Conservation (phyloP, 2,329 filamentous ascomycete species). For the Trichophyton schoenleinii region DNA sequence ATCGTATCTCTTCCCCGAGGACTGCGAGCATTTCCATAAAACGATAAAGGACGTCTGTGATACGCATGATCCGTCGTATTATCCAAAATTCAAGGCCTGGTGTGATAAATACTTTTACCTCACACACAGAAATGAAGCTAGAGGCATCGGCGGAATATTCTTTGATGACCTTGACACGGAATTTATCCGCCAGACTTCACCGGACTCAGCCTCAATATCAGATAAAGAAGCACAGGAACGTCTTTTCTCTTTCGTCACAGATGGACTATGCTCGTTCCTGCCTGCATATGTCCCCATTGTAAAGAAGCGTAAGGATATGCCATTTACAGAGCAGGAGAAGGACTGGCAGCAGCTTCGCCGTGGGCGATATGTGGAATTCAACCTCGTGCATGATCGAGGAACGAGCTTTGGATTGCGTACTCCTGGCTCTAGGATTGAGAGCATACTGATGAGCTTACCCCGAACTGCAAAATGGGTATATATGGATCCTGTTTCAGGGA, state of each 20-base stretch:
- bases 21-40: constrained; percentile 91
- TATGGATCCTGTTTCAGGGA: constrained; percentile 56
- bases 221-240: constrained; percentile 76
- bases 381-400: constrained; percentile 89
- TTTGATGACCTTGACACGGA: constrained; percentile 83
- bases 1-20: constrained; percentile 88
- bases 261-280: constrained; percentile 73
- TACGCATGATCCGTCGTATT: constrained; percentile 82
- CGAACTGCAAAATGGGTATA: constrained; percentile 90
- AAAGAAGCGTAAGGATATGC: constrained; percentile 79
- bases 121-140: constrained; percentile 74
- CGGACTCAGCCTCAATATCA: constrained; percentile 24
- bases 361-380: constrained; percentile 97
- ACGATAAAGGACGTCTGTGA: constrained; percentile 89
- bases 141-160: constrained; percentile 92
- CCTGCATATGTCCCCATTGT: constrained; percentile 87
- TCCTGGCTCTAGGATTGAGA: constrained; percentile 82
- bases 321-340: constrained; percentile 74
- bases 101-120: constrained; percentile 96
- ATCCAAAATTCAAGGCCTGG: constrained; percentile 92
- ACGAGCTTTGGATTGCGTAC: constrained; percentile 91
- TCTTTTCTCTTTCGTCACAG: constrained; percentile 77
- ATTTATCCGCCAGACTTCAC: constrained; percentile 20
- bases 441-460: constrained; percentile 93
- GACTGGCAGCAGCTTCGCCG: constrained; percentile 91